Evolutionary conservation across 257 asterid genomes (phyloP), one percentile per base, ranked within the genome.

Genomic region (Solanum rostratum): DNA sequence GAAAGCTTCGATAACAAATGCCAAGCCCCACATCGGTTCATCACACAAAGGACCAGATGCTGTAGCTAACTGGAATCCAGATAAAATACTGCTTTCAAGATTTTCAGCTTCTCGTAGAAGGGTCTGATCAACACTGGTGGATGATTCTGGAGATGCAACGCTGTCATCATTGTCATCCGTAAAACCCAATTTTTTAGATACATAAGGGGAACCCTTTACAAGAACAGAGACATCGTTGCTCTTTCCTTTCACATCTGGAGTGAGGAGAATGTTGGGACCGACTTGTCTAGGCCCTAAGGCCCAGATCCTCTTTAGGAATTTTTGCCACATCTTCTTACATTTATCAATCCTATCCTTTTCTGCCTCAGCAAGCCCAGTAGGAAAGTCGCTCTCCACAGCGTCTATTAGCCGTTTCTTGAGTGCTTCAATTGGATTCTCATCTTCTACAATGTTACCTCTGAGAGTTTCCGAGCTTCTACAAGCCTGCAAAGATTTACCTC

Each of bases 1-100:
- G 66, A 80, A 84, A 82, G 95, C 97, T 89, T 96, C 97, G 6
- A 96, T 66, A 16, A 86, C 66, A 85, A 96, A 94, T 0, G 94
- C 98, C 88, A 96, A 84, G 69, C 99, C 99, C 99, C 99, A 96
- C 96, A 93, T 89, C 2, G 99, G 98, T 85, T 96, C 99, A 66
- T 96, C 99, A 65, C 99, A 96, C 86, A 96, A 88, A 41, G 99
- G 98, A 82, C 99, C 99, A 52, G 99, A 88, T 39, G 95, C 91
- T 59, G 98, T 92, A 79, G 99, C 99, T 79, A 94, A 78, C 87
- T 96, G 99, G 90, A 96, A 96, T 86, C 99, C 98, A 3, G 99
- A 94, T 83, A 94, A 85, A 65, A 96, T 93, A 60, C 95, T 92
- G 94, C 93, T 94, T 87, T 92, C 97, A 66, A 96, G 94, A 92